Evolutionary conservation across 1,139 yeast genomes (phyloP).

Genomic region (Meyerozyma smithsonii): DNA sequence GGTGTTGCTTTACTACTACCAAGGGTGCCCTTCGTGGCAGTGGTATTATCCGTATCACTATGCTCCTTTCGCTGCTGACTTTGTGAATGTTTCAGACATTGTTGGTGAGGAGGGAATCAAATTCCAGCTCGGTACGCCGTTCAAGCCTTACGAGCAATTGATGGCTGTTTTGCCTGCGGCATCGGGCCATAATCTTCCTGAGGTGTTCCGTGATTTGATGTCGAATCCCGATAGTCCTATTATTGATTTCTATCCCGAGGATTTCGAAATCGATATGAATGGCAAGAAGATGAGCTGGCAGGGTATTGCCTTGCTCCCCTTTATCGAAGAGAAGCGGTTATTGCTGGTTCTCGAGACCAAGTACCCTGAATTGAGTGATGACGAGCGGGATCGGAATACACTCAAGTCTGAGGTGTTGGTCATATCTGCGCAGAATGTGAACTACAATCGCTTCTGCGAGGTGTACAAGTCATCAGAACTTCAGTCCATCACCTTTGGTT

Average conservation of each 20-base stretch:
- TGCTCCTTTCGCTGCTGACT: slow-evolving; percentile 95
- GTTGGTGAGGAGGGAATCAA: slow-evolving; percentile 51
- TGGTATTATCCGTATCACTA: slow-evolving; percentile 98
- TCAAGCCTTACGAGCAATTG: slow-evolving; percentile 89
- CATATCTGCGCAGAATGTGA: slow-evolving; percentile 53
- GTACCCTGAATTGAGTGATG: slow-evolving; percentile 59
- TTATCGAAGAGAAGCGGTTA: slow-evolving; percentile 79
- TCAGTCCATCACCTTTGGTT: slow-evolving; percentile 36
- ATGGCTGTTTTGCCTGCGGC: slow-evolving; percentile 98
- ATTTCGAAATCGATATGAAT: slow-evolving; percentile 89
- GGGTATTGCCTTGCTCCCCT: slow-evolving; percentile 86
- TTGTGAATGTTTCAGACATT: slow-evolving; percentile 46
- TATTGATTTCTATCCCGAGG: slow-evolving; percentile 86
- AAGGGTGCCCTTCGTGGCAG: slow-evolving; percentile 98
- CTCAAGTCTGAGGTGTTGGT: slow-evolving; percentile 58
- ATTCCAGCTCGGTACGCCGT: slow-evolving; percentile 74
- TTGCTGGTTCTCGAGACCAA: slow-evolving; percentile 61
- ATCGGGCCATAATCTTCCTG: slow-evolving; percentile 87
- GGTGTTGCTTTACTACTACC: slow-evolving; percentile 90
- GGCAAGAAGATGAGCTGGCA: slow-evolving; percentile 96
- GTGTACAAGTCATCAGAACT: slow-evolving; percentile 20
- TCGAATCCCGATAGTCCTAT: slow-evolving; percentile 74
- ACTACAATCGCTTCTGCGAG: slow-evolving; percentile 33
- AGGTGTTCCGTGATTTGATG: slow-evolving; percentile 80
- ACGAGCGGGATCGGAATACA: slow-evolving; percentile 68